phyloP scores from a whole-genome alignment of 75 land plant species.

The Selaginella moellendorffii region DNA sequence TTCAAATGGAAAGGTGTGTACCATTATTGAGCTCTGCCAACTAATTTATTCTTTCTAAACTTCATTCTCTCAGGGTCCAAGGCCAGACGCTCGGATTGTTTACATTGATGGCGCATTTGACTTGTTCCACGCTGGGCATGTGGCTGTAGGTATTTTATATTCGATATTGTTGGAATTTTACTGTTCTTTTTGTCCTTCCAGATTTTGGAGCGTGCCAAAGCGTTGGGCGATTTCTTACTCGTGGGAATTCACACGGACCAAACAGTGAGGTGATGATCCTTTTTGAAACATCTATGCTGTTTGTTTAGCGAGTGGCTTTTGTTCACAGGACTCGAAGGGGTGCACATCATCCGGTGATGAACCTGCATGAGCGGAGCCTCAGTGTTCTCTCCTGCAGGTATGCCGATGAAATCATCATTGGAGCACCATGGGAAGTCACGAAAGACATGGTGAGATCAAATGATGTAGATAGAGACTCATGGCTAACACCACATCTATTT shows the following conservation, averaged over 20 bases:
- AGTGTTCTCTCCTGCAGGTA: constrained; percentile 96
- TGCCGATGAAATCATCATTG: constrained; percentile 96
- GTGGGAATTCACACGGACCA: constrained; percentile 96
- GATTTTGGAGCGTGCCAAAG: constrained; percentile 70
- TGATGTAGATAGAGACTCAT: not conserved
- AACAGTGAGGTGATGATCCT: constrained; percentile 56
- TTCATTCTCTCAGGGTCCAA: constrained; percentile 59
- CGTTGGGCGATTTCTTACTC: constrained; percentile 82
- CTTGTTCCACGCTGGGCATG: constrained; percentile 95
- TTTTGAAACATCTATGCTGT: not conserved
- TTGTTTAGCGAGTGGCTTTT: not conserved
- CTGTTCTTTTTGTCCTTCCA: constrained; percentile 16
- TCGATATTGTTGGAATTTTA: not conserved
- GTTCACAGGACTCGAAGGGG: constrained; percentile 63
- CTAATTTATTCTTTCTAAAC: too few species aligned
- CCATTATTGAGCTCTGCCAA: too few species aligned
- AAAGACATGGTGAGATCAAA: constrained; percentile 64
- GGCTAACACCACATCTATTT: not conserved
- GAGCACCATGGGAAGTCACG: constrained; percentile 91
- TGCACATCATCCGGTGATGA: constrained; percentile 93
- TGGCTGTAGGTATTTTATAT: constrained; percentile 49
- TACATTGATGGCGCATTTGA: constrained; percentile 98
- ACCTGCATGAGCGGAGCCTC: constrained; percentile 89
- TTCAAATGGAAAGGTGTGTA: constrained; percentile 78
- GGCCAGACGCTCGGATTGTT: constrained; percentile 68